A percentile compares a stretch with the other conserved stretches of the same genome.
These are phyloP conservation scores for Sclerospora graminicola DNA, from an alignment of 352 stramenopile genomes.

Conservation along the genomic window DNA sequence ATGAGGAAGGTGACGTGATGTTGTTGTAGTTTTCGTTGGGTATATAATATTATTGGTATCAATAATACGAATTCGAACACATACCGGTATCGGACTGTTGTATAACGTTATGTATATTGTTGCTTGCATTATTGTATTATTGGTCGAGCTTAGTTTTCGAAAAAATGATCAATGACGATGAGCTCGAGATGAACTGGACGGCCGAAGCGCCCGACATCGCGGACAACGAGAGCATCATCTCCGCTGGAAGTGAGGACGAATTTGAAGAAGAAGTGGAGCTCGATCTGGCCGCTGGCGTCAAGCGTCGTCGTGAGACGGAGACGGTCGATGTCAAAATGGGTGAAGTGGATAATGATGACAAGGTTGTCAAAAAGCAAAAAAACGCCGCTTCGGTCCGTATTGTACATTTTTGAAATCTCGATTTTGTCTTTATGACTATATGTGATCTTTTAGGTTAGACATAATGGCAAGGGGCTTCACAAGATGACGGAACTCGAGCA, in stretches of 20 bases:
- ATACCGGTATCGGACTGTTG: too few species aligned
- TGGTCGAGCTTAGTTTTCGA: too few species aligned
- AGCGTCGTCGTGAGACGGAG: constrained; percentile 33
- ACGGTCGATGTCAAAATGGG: constrained; percentile 6
- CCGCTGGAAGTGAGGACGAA: constrained; percentile 69
- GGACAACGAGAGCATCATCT: constrained; percentile 43
- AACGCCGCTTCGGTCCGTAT: constrained; percentile 2
- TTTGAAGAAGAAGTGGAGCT: constrained; percentile 64
- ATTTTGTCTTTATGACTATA: not conserved
- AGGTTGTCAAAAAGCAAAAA: constrained; percentile 49
- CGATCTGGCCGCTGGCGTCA: constrained; percentile 31
- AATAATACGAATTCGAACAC: too few species aligned
- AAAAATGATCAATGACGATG: constrained; percentile 67
- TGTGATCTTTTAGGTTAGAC: not conserved
- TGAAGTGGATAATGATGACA: constrained; percentile 6
- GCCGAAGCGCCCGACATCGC: constrained; percentile 26
- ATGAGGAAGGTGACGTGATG: constrained; percentile 24
- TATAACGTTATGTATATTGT: too few species aligned
- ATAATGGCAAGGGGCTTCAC: constrained; percentile 58
- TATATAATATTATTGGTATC: too few species aligned
- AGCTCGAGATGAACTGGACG: constrained; percentile 58
- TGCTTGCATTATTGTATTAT: too few species aligned
- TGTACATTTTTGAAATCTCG: not conserved
- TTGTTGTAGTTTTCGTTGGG: too few species aligned
- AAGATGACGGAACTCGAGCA: constrained; percentile 68